Base-by-base conservation (phyloP, 2,329 filamentous ascomycete genomes). In the Trichoderma gracile region DNA sequence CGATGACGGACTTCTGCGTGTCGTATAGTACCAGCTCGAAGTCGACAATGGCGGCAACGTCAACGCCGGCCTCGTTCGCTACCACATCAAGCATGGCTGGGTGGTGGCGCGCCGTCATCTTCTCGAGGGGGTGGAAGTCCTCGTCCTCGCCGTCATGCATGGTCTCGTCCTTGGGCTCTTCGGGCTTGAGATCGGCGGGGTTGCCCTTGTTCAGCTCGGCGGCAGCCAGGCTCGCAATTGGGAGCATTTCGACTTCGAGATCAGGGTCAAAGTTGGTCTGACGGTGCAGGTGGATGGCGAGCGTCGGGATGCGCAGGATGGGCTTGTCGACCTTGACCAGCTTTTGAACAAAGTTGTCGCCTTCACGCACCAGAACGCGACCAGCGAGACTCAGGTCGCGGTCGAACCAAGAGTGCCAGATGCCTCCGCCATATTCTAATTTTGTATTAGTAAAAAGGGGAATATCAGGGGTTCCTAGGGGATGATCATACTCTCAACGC, bases 401-500 rank as follows among this genome's bases (percentile, higher is more conserved):
- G 77, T 99, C 95, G 74, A 99, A 99, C 95, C 90, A 99, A 53
- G 92, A 96, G 78, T 97, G 93, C 94, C 94, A 98, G 73, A 98
- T 89, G 63, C 95, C 95, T 67, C 95, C 95, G 60, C 95, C 95
- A 74, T 99, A 99, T 1, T 92, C 33, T 38, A 5, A 38, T 14
- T 10, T 38, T 38, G 33, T 1, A 4, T 38, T 14, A 38, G 33
- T 14, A 14, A 38, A 38, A 3, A 38, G 3, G 14, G 33, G 33
- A 38, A 14, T 14, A 14, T 12, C 14, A 14, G 3, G 12, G 12
- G 5, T 14, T 38, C 12, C 2, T n/a, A 33, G 12, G 33, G 33
- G 12, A 3, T 14, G 33, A 1, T 38, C 2, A 5, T 38, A 38
- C 33, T 94, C 82, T 99, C 95, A 58, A 97, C 94, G 60, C 93